Percentiles rank a stretch among this genome's conserved stretches.
These are phyloP conservation scores for Pyricularia sp. DNA, from an alignment of 2,329 filamentous ascomycete species.

Conservation along the genomic window DNA sequence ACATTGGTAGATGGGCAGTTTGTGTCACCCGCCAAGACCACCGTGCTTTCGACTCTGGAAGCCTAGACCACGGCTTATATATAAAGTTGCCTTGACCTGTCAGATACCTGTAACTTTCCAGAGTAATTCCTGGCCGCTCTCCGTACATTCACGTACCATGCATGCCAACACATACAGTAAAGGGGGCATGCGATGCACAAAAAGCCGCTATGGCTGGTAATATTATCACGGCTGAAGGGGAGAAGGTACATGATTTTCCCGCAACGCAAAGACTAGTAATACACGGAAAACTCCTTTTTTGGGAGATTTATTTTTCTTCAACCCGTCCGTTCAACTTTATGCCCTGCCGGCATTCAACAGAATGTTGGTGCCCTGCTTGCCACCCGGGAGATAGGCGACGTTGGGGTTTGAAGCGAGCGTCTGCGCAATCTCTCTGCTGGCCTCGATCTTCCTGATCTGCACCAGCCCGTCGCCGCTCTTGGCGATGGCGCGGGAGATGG, in stretches of 20 bases:
- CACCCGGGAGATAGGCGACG: conserved; percentile 84
- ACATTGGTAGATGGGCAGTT: conserved; percentile 39
- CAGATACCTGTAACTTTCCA: background rate
- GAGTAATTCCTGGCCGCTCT: background rate
- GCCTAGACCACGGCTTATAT: background rate
- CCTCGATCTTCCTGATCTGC: conserved; percentile 95
- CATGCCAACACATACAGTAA: background rate
- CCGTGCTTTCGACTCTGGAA: background rate
- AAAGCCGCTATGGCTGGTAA: background rate
- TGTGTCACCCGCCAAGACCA: conserved; percentile 22
- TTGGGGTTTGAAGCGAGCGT: conserved; percentile 87
- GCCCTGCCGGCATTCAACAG: conserved; percentile 42
- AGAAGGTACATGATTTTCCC: conserved; percentile 6
- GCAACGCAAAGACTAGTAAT: conserved; percentile 4
- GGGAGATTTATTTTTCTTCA: background rate
- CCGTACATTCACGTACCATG: background rate
- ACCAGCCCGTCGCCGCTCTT: conserved; percentile 91
- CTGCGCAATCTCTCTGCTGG: conserved; percentile 88
- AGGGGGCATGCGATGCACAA: background rate
- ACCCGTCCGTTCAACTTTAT: conserved; percentile 14
- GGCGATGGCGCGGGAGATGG: conserved; percentile 76
- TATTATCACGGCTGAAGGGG: conserved; percentile 5
- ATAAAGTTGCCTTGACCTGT: background rate
- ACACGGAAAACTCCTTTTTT: conserved; percentile 5
- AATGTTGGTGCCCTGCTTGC: conserved; percentile 52